Base-by-base conservation (phyloP, 106 monocot species). In the Acanthochlamys bracteata region DNA sequence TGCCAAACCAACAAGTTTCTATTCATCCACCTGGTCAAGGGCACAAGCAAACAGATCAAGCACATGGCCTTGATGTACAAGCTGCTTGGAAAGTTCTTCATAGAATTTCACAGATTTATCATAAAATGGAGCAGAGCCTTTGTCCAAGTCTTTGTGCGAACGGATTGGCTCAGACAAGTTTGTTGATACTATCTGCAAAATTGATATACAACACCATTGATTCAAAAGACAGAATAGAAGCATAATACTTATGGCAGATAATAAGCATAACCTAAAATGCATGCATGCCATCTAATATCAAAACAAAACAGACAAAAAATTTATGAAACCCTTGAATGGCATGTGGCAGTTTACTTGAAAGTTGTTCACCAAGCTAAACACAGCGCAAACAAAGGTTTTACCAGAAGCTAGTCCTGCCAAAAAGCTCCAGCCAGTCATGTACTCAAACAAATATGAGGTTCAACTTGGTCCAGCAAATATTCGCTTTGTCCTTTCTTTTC, bases 31-130 rank as follows among this genome's bases (percentile, higher is more conserved):
- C 95, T 96, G 95, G 59, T 96, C 90, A 52, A 88, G 95, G 41
- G 95, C 87, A 82, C 95, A 96, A 53, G 95, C 95, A 88, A 96
- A 96, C 59, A 96, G 78, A 79, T 96, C 90, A 16, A 96, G 65
- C 8, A 96, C 95, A 74, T 96, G 95, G 20, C 95, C 95, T 91
- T 96, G 95, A 83, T 96, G 79, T 67, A 88, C 87, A 71, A 96
- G 95, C 68, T 96, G 95, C 63, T 96, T 90, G 4, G 95, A 84
- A 39, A 96, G 76, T 16, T 80, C 88, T 57, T 91, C 84, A 58
- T 82, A 91, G 60, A 90, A 96, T 60, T 84, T 91, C 45, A 91
- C 82, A 54, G 95, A 90, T 78, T 96, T 91, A 70, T 52, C 69
- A 65, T 84, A 85, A 63, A 90, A 61, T 59, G 84, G 76, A 62